phyloP scores from a whole-genome alignment of 257 asterid species.

The Striga asiatica region DNA sequence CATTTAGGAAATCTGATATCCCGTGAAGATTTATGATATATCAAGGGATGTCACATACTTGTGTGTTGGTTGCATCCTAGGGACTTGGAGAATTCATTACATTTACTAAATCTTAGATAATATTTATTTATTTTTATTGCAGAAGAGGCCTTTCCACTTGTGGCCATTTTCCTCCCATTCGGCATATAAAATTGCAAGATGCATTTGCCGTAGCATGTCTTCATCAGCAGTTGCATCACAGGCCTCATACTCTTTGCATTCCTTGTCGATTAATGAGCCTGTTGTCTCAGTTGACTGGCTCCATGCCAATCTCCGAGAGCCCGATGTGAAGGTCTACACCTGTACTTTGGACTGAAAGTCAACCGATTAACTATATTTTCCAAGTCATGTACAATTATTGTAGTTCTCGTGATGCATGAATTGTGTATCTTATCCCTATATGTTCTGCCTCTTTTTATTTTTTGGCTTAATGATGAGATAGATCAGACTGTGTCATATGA shows the following conservation, averaged over 20 bases:
- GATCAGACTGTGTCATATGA: too few relatives aligned
- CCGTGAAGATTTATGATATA: background rate
- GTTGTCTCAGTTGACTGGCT: conserved; percentile 98
- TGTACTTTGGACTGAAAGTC: background rate
- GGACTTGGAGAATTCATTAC: background rate
- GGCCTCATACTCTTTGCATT: conserved; percentile 40
- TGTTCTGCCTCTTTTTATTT: too few relatives aligned
- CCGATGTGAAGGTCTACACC: conserved; percentile 62
- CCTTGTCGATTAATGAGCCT: conserved; percentile 49
- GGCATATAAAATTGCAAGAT: conserved; percentile 22
- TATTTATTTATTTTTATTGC: conserved; percentile 5
- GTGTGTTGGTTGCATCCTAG: background rate
- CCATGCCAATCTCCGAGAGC: conserved; percentile 65
- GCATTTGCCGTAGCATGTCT: conserved; percentile 34
- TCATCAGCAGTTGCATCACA: conserved; percentile 50
- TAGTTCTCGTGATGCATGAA: background rate
- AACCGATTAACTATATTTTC: background rate
- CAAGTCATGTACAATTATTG: background rate
- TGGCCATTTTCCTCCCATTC: conserved; percentile 26
- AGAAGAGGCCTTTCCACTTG: conserved; percentile 33
- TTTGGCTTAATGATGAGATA: too few relatives aligned
- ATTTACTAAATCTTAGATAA: background rate
- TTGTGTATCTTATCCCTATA: too few relatives aligned
- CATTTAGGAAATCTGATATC: background rate
- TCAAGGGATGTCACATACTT: background rate